Evolutionary conservation across 192 early-diverging fungal genomes (phyloP), one percentile per base, ranked within the genome.

Genomic region (Jimgerdemannia flammicorona): DNA sequence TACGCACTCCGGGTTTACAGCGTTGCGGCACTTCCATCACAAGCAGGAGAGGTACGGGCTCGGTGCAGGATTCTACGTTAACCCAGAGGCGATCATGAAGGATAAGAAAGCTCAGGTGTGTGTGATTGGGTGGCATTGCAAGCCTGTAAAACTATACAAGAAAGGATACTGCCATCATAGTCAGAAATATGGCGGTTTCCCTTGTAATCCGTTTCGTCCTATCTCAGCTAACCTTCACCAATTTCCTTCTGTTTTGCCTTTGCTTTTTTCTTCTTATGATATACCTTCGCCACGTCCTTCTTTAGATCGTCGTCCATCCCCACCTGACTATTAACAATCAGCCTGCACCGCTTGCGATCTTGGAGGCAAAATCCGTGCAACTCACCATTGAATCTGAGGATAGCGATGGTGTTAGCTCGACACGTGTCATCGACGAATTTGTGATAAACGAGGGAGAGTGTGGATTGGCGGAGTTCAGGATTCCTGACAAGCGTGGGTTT

Each of bases 61-160:
- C 67, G 39, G 41, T 4, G 64, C 83, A 3, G 64, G 71, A 3
- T 85, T 78, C 49, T 80, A 82, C 70, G 44, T 87, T 14, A 80
- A 87, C 54, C 69, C 73, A 19, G 86, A 87, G 67, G 76, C 78
- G 6, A 42, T 87, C 4, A 9, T 80, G 3, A 70, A 75, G 4
- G 80, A 74, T 6, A 75, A 74, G 2, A 49, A 20, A 40, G 75
- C 83, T 9, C 80, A 81, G 74, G 84, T 83, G 81, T 71, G 42
- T 64, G 3, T 49, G 65, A 64, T 4, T 17, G 63, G 29, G 39
- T 64, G 3, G 11, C 40, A 44, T 20, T 59, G 49, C 29, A 29
- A 29, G 29, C 29, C 29, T 59, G 49, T 10, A 59, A 59, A 59
- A 59, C 49, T 59, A 59, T 29, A 29, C 29, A 29, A 29, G 29